Percentiles rank a stretch among this genome's conserved stretches.
phyloP scores from a whole-genome alignment of 1,284 basidiomycete genomes.

The Entoloma clypeatum region DNA sequence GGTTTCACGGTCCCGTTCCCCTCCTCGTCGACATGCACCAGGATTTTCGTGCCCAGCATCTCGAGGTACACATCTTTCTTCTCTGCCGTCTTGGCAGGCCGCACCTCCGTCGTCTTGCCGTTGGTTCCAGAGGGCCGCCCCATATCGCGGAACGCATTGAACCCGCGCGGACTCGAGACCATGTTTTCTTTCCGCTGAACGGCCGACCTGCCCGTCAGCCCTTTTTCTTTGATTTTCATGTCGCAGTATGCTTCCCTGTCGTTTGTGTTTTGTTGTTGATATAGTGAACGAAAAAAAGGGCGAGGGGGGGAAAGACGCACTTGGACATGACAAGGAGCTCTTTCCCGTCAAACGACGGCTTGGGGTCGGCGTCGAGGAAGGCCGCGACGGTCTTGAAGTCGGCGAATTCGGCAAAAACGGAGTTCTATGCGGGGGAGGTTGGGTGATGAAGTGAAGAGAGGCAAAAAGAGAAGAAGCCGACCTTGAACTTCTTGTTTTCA shows the following conservation, averaged over 20 bases:
- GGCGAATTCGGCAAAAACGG: slow-evolving; percentile 90
- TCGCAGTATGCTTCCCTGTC: slow-evolving; percentile 88
- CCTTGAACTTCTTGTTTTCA: slow-evolving; percentile 81
- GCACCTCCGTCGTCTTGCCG: slow-evolving; percentile 21
- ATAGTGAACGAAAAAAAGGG: neutral
- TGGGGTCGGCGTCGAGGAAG: slow-evolving; percentile 79
- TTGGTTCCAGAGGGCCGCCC: slow-evolving; percentile 35
- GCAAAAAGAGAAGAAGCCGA: slow-evolving; percentile 25
- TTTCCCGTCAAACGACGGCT: slow-evolving; percentile 72
- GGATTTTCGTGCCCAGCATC: slow-evolving; percentile 64
- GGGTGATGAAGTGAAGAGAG: slow-evolving; percentile 1
- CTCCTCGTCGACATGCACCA: slow-evolving; percentile 60
- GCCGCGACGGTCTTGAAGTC: slow-evolving; percentile 67
- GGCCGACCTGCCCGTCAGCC: slow-evolving; percentile 67
- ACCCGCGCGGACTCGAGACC: slow-evolving; percentile 53
- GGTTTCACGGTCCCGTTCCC: slow-evolving; percentile 63
- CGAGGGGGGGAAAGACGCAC: slow-evolving; percentile 39
- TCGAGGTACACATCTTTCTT: slow-evolving; percentile 65
- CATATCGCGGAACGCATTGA: slow-evolving; percentile 91
- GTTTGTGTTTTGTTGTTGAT: neutral
- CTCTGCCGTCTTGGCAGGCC: slow-evolving; percentile 42
- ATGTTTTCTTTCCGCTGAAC: slow-evolving; percentile 50
- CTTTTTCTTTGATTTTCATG: slow-evolving; percentile 98
- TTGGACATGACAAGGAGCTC: slow-evolving; percentile 88
- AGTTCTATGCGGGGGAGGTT: slow-evolving; percentile 77